Conservation (phyloP, 306 rosid species). For the Benincasa hispida region DNA sequence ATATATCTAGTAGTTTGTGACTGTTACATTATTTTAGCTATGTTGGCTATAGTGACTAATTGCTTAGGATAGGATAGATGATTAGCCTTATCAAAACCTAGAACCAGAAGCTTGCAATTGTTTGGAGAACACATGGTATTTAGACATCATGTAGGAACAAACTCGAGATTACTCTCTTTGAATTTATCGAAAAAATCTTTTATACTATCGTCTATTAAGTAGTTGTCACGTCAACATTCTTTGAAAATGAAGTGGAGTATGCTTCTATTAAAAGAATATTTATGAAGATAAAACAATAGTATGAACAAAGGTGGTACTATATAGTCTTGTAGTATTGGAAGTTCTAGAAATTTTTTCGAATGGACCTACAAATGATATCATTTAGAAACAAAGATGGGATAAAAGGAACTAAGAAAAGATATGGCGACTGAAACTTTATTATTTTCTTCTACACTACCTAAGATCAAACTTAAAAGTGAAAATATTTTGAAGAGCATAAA, state of each 20-base stretch:
- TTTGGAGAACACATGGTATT: not conserved
- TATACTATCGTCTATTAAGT: no score
- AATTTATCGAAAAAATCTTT: no score
- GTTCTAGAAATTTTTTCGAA: no score
- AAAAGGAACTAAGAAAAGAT: not conserved
- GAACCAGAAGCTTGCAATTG: not conserved
- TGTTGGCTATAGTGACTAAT: not conserved
- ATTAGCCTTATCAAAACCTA: not conserved
- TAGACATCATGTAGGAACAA: not conserved
- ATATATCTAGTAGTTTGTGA: not conserved
- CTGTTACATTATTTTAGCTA: not conserved
- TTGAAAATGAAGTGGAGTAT: no score
- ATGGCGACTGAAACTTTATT: not conserved
- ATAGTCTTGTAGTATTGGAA: no score
- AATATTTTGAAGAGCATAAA: no score
- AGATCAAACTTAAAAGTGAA: no score
- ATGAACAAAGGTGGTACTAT: no score
- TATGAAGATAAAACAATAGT: no score
- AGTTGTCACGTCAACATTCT: no score
- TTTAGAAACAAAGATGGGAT: not conserved
- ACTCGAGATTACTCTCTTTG: not conserved
- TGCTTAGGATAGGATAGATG: not conserved
- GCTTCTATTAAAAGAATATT: no score
- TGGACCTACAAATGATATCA: not conserved
- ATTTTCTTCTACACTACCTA: not conserved